phyloP scores from a whole-genome alignment of 352 stramenopile species.

The Pythium myriotylum region DNA sequence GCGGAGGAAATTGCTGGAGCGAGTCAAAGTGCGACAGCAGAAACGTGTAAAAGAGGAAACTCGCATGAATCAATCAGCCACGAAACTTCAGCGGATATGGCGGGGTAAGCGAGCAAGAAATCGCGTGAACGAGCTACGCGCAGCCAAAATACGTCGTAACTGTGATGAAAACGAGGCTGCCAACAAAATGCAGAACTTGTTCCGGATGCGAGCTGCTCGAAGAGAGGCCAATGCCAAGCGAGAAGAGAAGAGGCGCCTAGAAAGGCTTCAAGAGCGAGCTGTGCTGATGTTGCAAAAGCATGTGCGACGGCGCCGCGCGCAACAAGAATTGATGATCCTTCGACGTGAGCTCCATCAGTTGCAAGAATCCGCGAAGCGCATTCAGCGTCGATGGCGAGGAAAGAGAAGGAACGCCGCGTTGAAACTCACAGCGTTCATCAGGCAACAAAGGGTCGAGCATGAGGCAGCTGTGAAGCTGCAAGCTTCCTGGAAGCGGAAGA shows the following conservation, averaged over 20 bases:
- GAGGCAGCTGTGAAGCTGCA: constrained; percentile 55
- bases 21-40: constrained; percentile 28
- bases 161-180: constrained; percentile 46
- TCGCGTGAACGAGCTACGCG: constrained; percentile 28
- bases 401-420: constrained; percentile 44
- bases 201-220: constrained; percentile 50
- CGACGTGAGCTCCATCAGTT: constrained; percentile 29
- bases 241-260: constrained; percentile 34
- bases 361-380: constrained; percentile 37
- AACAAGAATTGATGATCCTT: constrained; percentile 38
- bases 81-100: constrained; percentile 80
- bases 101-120: constrained; percentile 50
- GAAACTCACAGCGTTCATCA: constrained; percentile 44
- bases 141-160: constrained; percentile 36
- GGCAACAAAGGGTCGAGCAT: constrained; percentile 39
- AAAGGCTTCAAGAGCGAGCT: constrained; percentile 42
- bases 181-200: constrained; percentile 64
- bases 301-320: constrained; percentile 40
- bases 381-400: constrained; percentile 58
- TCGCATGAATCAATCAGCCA: constrained; percentile 31
- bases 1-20: constrained; percentile 39
- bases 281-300: constrained; percentile 46
- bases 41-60: constrained; percentile 12
- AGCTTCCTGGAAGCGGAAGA: constrained; percentile 59
- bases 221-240: constrained; percentile 38